Evolutionary conservation across 495 filamentous ascomycete genomes (phyloP), one percentile per base, ranked within the genome.

Genomic region (Chlorociboria aeruginascens): DNA sequence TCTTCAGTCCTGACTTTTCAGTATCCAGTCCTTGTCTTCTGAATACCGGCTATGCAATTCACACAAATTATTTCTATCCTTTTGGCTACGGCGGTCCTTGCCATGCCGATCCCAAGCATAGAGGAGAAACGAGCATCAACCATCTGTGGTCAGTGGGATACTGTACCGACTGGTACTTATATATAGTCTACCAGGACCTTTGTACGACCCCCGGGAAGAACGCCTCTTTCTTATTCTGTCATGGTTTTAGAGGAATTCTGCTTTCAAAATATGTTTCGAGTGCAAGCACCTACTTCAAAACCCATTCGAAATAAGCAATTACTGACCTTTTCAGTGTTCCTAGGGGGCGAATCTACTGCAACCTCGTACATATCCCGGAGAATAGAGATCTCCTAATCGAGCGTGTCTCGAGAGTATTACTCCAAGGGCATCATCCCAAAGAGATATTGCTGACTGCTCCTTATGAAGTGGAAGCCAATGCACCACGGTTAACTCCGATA

Each of bases 101-200:
- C 68, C 29, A 57, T 64, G 9, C 65, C 70, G 2, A 69, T 66
- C 10, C 62, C 55, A 38, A 60, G 66, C 16, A 48, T 74, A 40
- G 52, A 62, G 39, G 52, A 62, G 39, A 66, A 68, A 40, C 61
- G 71, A 16, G 60, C 63, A 12, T 64, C 70, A 35, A 61, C 61
- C 3, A 65, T 69, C 55, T 78, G 75, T 49, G 74, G 66, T 7
- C 71, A 75, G 48, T 78, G 65, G 61, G 69, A 63, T 37, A 62
- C 66, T 8, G 52, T 57, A 36, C 61, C 54, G 6, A 65, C 66
- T 1, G 72, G 71, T 13, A 63, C 58, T 40, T 79, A 70, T 55
- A 70, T 55, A 78, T 66, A 29, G 50, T 78, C 39, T 74, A 72
- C 58, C 70, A 75, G 56, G 66, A 78, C 56, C 63, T 76, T 29